Evolutionary conservation across 805 yeast species (phyloP), one percentile per base, ranked within the genome.

Genomic region (Candida rishiriensis): DNA sequence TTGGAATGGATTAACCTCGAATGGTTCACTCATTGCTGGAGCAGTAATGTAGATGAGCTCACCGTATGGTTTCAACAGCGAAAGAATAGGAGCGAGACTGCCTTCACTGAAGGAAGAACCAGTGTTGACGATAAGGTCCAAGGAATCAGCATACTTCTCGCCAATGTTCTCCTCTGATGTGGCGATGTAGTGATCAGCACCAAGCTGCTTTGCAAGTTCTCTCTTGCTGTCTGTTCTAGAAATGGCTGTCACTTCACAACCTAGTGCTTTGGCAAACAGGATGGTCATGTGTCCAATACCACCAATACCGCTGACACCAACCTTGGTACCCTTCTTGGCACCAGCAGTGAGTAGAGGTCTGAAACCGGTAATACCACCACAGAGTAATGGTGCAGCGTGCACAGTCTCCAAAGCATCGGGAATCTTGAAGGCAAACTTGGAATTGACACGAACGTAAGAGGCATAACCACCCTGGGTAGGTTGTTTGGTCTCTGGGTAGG

Each of bases 321-420:
- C 65, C 26, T 21, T 21, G 26, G 26, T 21, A 21, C 26, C 26
- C 7, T 21, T 21, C 42, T 62, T 65, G 47, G 59, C 59, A 18
- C 69, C 70, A 18, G 51, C 43, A 61, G 76, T 68, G 29, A 63
- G 66, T 44, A 75, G 57, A 28, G 79, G 79, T 10, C 78, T 72
- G 59, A 62, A 75, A 12, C 69, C 75, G 4, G 79, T 75, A 46
- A 73, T 60, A 41, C 79, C 79, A 33, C 75, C 79, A 59, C 79
- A 73, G 63, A 75, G 65, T 61, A 74, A 57, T 9, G 79, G 76
- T 7, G 76, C 78, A 31, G 73, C 78, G 37, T 58, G 67, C 14
- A 57, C 56, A 6, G 73, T 61, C 41, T 61, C 62, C 54, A 74
- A 60, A 29, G 48, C 65, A n/a, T 71, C 73, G 10, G 78, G 79